Evolutionary conservation across 345 rosid genomes (phyloP), one percentile per base, ranked within the genome.

Genomic region (Camelina laxa): DNA sequence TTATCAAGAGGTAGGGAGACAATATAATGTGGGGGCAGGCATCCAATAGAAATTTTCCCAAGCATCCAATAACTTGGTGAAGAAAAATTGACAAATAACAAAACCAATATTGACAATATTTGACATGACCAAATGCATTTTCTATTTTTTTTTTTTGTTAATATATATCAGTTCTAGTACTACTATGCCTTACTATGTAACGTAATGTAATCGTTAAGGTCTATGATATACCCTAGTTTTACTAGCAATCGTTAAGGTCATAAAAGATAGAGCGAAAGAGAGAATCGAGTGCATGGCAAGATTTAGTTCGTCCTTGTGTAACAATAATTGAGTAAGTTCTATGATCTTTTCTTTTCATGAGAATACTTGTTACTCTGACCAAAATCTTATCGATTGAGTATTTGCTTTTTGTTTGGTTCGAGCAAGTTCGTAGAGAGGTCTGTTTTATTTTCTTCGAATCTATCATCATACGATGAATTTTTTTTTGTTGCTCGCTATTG

Each of bases 1-100:
- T 41, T 53, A 60, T 59, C 19, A 59, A n/a, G 48, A 51, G 11
- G 38, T 35, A 49, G 14, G n/a, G 53, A 57, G 53, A 22, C 71
- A 74, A 47, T 56, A 66, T 1, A 58, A 33, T 16, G 72, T 74
- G 65, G 65, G 50, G 49, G 56, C 27, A 65, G 19, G 65, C 60
- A 45, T n/a, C 9, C 50, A 45, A 45, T 45, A n/a, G 5, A 13
- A 1, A 4, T 13, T 42, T 44, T 45, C 50, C 50, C 17, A 47
- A 47, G 20, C 51, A 2, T 44, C 51, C 20, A 47, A 47, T 71
- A 56, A 56, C 36, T 57, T 12, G 13, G 9, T 21, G 53, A 61
- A 27, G n/a, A 19, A 31, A 50, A 50, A 19, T 49, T 50, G 30
- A 16, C 16, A 60, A 60, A 71, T 48, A 71, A 48, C 30, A 22